Base-by-base conservation (phyloP, 1,139 yeast genomes). In the Taphrina communis region DNA sequence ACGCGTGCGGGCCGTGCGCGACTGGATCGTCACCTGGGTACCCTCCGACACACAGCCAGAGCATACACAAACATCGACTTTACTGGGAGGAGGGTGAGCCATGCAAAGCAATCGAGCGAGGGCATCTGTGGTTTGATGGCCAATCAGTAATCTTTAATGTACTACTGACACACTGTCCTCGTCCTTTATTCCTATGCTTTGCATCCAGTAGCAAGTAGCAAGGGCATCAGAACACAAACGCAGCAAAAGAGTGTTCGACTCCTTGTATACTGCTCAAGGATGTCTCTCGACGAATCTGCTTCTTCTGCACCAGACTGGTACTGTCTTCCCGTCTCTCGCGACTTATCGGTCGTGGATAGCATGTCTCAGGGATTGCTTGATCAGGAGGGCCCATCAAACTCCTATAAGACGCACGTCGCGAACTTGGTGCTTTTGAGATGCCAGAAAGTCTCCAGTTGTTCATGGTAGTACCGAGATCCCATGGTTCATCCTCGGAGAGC, bases 21-120 rank as follows among this genome's bases (percentile, higher is more conserved):
- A 55, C 46, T 35, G 83, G 80, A 35, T 83, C 48, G 38, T 63
- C n/a, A 48, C 46, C 12, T 63, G 67, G 67, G 31, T 63, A 6
- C 67, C 67, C 21, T 42, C 51, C 17, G 67, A 63, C 38, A 44
- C 53, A 3, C 53, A 58, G 17, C 62, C 62, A 4, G 62, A 58
- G 9, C 38, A 58, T 17, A 58, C 62, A 8, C 52, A 50, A 50
- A 19, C 19, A 44, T 44, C 48, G 31, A 25, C 5, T 44, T 44
- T n/a, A 17, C 8, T 12, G 5, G 31, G 31, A 2, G 31, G 31
- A 25, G 31, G 31, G 4, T 25, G 31, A 25, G 31, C 31, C 31
- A 25, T 25, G 31, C 31, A 25, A 25, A 4, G 1, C 31, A 25
- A 4, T 25, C 31, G 31, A 25, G 31, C 31, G 31, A 2, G 31